Evolutionary conservation across 192 early-diverging fungal genomes (phyloP), one percentile per base, ranked within the genome.

Genomic region (Pilaira anomala): DNA sequence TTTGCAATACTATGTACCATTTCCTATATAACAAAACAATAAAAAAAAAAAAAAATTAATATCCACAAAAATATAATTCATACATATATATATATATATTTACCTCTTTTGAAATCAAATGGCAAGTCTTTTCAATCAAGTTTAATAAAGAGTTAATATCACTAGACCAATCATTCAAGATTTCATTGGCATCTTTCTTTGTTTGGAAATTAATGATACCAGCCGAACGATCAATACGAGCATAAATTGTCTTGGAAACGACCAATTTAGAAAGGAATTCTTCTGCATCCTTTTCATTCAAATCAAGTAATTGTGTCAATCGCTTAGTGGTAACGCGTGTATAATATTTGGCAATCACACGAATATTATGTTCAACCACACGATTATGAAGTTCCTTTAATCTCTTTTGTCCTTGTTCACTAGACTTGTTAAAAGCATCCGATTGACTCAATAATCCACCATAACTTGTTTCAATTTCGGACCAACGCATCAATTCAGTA

Each of bases 351-450:
- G 95, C 92, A 69, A 99, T 85, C 2, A 99, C 94, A 7, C 97
- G 91, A 62, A 98, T 88, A 76, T 99, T 99, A 85, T 99, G 97
- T 72, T 99, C 97, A 65, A 96, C 92, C 2, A 96, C 93, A 25
- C 97, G 88, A 62, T 95, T 88, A 69, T 95, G 94, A 60, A 99
- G 79, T 46, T 85, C 88, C 62, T 84, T 78, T 83, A 87, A 89
- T 65, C 91, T 83, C 76, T 88, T 85, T 66, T 85, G 74, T 26
- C 93, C 92, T 26, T 86, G 87, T 53, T 94, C 91, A 7, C 85
- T 88, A 48, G 72, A 73, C 7, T 72, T 67, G 16, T 83, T 77
- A 72, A 99, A 93, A 7, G 91, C 90, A 14, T 76, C 76, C 9
- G 93, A 91, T 55, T 83, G 71, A 51, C 85, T 83, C 63, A 97